Evolutionary conservation across 108 stramenopile species (phyloP).

Genomic region (Discostella pseudostelligera): DNA sequence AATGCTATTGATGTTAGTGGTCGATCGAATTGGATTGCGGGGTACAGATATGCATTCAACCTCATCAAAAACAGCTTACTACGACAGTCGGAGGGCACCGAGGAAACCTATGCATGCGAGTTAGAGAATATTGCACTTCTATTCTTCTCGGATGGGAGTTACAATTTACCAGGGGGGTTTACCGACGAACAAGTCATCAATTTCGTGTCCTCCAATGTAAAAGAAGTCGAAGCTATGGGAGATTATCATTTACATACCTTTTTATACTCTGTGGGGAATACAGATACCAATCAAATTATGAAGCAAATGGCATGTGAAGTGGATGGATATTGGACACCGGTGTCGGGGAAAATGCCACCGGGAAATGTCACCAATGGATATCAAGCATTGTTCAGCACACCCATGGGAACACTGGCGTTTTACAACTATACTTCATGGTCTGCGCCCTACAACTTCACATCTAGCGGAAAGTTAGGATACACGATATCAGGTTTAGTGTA

Average conservation of each 20-base stretch:
- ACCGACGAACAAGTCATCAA: constrained; percentile 17
- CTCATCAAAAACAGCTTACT: constrained; percentile 27
- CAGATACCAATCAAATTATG: constrained; percentile 13
- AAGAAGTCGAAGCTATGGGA: constrained; percentile 9
- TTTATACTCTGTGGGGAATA: constrained; percentile 28
- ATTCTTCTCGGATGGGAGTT: constrained; percentile 39
- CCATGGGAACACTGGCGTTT: constrained; percentile 25
- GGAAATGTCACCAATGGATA: constrained; percentile 29
- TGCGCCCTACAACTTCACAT: constrained; percentile 53
- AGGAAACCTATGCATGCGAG: constrained; percentile 14
- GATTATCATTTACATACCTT: constrained; percentile 23
- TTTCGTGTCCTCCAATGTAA: constrained; percentile 18
- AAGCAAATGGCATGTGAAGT: constrained; percentile 35
- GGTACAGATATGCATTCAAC: constrained; percentile 25
- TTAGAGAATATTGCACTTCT: constrained; percentile 43
- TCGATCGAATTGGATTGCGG: constrained; percentile 28
- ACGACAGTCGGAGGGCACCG: background rate
- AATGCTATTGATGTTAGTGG: constrained; percentile 22
- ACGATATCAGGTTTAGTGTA: constrained; percentile 65
- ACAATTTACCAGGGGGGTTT: constrained; percentile 26
- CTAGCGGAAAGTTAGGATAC: constrained; percentile 43
- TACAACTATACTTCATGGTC: constrained; percentile 58
- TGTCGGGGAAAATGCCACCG: constrained; percentile 5
- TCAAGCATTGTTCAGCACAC: constrained; percentile 18
- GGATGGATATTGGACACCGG: constrained; percentile 44